Evolutionary conservation across 1,284 basidiomycete species (phyloP).

Genomic region (Phaffia rhodozyma): DNA sequence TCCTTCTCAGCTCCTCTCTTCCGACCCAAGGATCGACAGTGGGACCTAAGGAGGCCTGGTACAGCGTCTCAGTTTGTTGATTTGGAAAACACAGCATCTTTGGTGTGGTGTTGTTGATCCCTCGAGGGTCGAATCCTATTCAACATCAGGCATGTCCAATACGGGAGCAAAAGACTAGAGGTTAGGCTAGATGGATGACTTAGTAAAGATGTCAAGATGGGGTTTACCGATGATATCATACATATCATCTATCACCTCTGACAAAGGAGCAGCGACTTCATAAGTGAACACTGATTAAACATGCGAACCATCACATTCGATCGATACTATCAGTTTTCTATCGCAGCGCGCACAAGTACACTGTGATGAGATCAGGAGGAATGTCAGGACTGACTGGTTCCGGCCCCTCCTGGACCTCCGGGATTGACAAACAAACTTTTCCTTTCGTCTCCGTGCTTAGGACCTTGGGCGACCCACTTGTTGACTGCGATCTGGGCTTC

Average conservation of each 20-base stretch:
- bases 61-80: no score
- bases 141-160: no score
- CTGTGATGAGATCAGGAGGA: neutral
- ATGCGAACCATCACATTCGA: neutral
- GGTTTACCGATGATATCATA: no score
- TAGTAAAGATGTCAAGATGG: no score
- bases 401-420: neutral
- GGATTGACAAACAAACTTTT: slow-evolving; percentile 9
- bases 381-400: neutral
- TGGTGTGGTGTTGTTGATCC: no score
- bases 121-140: no score
- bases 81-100: neutral
- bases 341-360: neutral
- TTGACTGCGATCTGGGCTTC: neutral
- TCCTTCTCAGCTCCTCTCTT: neutral
- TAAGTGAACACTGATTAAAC: neutral
- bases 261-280: neutral
- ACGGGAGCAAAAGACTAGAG: no score
- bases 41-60: neutral
- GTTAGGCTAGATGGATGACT: no score
- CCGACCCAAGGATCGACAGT: neutral
- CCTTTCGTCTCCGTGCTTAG: neutral
- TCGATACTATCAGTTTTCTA: neutral
- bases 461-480: neutral
- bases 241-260: neutral